Conservation (phyloP, 441 rosid species). For the Capsella rubella region DNA sequence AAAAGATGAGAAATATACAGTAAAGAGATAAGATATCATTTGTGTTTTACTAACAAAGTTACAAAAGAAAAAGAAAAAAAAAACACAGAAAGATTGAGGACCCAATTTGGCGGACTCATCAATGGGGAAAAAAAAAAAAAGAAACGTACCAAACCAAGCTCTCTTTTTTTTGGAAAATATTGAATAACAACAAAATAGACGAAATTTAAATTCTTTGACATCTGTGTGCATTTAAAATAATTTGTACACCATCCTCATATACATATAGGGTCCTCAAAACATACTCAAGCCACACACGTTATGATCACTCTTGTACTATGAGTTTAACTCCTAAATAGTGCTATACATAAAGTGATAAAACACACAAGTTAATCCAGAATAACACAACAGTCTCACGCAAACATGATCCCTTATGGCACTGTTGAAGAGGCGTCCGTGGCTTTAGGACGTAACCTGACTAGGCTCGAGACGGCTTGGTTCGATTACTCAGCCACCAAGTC, state of each 20-base stretch:
- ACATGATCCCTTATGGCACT: constrained; percentile 69
- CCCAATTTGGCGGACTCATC: constrained; percentile 1
- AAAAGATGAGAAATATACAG: no score
- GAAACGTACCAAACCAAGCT: neutral
- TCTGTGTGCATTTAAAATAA: neutral
- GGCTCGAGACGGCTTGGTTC: constrained; percentile 80
- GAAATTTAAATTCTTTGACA: neutral
- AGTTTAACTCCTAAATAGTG: constrained; percentile 3
- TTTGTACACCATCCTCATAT: neutral
- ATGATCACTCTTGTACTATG: neutral
- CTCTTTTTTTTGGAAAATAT: neutral
- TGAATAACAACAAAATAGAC: neutral
- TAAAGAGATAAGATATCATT: no score
- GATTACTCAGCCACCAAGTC: constrained; percentile 78
- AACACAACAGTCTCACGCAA: neutral
- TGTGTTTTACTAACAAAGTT: neutral
- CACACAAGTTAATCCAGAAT: neutral
- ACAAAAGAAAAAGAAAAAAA: neutral
- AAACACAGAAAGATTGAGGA: neutral
- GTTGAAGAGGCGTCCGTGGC: constrained; percentile 65
- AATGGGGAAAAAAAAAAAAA: neutral
- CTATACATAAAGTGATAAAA: neutral
- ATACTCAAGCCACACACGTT: neutral
- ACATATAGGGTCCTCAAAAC: neutral
- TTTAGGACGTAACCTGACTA: constrained; percentile 77